Evolutionary conservation across 2,329 filamentous ascomycete species (phyloP).

Genomic region (Exophiala viscosa): DNA sequence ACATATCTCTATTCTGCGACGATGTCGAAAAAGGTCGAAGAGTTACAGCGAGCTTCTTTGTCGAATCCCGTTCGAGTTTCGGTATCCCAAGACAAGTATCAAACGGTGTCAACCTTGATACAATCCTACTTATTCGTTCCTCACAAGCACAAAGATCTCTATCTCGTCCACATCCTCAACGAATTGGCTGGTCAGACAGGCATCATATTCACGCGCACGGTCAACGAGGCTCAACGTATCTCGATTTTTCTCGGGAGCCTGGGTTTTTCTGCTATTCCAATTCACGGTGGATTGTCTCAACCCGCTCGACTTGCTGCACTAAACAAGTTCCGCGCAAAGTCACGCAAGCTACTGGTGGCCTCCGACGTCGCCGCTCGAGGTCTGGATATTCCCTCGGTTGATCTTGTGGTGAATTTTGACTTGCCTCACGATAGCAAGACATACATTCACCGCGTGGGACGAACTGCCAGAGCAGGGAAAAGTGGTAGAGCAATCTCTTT

Average conservation of each 20-base stretch:
- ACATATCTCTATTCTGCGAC: constrained; percentile 94
- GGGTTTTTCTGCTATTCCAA: constrained; percentile 83
- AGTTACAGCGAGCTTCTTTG: constrained; percentile 81
- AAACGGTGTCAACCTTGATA: constrained; percentile 83
- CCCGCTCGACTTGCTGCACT: constrained; percentile 80
- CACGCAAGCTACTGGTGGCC: constrained; percentile 81
- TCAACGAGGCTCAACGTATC: constrained; percentile 83
- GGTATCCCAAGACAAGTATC: constrained; percentile 78
- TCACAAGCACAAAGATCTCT: constrained; percentile 81
- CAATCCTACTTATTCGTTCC: constrained; percentile 86
- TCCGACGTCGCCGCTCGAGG: constrained; percentile 89
- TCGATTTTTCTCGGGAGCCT: constrained; percentile 78
- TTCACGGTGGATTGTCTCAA: constrained; percentile 90
- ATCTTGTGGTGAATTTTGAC: constrained; percentile 80
- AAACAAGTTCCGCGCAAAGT: constrained; percentile 79
- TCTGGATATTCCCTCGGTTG: constrained; percentile 84
- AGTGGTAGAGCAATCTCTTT: constrained; percentile 75
- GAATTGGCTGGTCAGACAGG: constrained; percentile 80
- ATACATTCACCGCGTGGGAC: constrained; percentile 83
- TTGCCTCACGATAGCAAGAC: constrained; percentile 82
- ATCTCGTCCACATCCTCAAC: constrained; percentile 80
- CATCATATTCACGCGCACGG: constrained; percentile 89
- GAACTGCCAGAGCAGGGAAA: constrained; percentile 81
- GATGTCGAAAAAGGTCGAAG: constrained; percentile 90
- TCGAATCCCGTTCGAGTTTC: constrained; percentile 79